Evolutionary conservation across 1,284 basidiomycete species (phyloP).

Genomic region (Apiotrichum gamsii): DNA sequence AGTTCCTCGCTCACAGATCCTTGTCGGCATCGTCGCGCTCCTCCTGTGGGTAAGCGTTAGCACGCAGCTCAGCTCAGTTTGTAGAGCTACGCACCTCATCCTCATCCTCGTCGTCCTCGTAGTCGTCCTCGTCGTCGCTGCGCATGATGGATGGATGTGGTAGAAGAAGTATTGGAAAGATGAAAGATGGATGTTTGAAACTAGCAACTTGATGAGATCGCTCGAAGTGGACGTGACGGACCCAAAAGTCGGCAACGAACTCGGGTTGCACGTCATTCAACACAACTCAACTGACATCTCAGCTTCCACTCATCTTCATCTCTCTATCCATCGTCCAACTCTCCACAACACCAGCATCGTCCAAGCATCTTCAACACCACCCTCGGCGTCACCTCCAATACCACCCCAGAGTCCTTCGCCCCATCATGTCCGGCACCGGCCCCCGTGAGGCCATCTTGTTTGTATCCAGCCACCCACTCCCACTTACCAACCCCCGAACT

Average conservation of each 20-base stretch:
- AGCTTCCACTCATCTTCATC: slow-evolving; percentile 1
- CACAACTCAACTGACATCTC: too few relatives aligned
- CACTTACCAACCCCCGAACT: not conserved
- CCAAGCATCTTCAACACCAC: too few relatives aligned
- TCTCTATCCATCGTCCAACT: not conserved
- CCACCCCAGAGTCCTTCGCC: too few relatives aligned
- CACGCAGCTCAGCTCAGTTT: too few relatives aligned
- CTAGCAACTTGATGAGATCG: too few relatives aligned
- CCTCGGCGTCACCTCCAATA: too few relatives aligned
- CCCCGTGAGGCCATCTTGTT: slow-evolving; percentile 80
- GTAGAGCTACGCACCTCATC: slow-evolving; percentile 18
- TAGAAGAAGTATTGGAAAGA: too few relatives aligned
- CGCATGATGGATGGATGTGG: slow-evolving; percentile 18
- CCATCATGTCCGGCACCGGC: slow-evolving; percentile 75
- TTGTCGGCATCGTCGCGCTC: slow-evolving; percentile 26
- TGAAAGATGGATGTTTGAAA: too few relatives aligned
- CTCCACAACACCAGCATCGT: too few relatives aligned
- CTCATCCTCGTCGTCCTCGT: slow-evolving; percentile 18
- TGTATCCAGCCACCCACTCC: slow-evolving; percentile 14
- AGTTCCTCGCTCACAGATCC: slow-evolving; percentile 6
- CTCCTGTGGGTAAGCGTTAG: slow-evolving; percentile 6
- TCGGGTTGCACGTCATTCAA: too few relatives aligned
- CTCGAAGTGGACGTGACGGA: too few relatives aligned
- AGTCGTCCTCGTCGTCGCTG: slow-evolving; percentile 36
- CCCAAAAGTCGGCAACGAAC: not conserved